phyloP scores from a whole-genome alignment of 192 early-diverging fungal species.

The Phlyctochytrium bullatum region DNA sequence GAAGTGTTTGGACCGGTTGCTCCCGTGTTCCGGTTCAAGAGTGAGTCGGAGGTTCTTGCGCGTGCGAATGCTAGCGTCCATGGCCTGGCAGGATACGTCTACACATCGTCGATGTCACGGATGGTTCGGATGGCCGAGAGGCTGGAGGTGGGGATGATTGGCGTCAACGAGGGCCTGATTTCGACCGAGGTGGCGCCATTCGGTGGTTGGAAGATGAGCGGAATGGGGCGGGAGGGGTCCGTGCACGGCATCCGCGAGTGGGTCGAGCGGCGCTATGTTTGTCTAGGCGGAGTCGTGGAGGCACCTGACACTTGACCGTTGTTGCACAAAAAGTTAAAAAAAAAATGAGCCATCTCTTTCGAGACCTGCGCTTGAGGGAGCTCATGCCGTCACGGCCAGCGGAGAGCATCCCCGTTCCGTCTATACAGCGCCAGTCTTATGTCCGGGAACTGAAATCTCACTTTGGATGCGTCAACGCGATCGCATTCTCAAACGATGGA shows the following conservation, averaged over 20 bases:
- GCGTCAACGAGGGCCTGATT: slow-evolving; percentile 67
- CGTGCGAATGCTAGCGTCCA: slow-evolving; percentile 70
- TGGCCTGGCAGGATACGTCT: slow-evolving; percentile 87
- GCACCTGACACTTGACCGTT: no score
- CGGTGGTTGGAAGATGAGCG: slow-evolving; percentile 74
- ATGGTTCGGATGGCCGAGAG: slow-evolving; percentile 78
- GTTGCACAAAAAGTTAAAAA: no score
- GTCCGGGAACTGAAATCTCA: slow-evolving; percentile 7
- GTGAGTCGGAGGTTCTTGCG: slow-evolving; percentile 67
- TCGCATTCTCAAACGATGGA: slow-evolving; percentile 16
- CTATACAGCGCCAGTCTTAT: no score
- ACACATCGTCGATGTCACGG: slow-evolving; percentile 69
- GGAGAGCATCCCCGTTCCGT: no score
- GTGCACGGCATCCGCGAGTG: slow-evolving; percentile 68
- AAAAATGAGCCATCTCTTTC: no score
- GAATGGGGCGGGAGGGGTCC: slow-evolving; percentile 70
- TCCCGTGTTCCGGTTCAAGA: slow-evolving; percentile 69
- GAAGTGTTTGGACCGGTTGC: slow-evolving; percentile 94
- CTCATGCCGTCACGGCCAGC: no score
- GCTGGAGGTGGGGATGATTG: slow-evolving; percentile 88
- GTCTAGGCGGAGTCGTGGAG: no score
- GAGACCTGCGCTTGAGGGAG: no score
- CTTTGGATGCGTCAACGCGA: slow-evolving; percentile 24
- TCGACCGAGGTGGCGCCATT: slow-evolving; percentile 59
- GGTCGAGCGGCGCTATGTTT: slow-evolving; percentile 66